Base-by-base conservation (phyloP, 345 rosid species). In the Eucalyptus grandis region DNA sequence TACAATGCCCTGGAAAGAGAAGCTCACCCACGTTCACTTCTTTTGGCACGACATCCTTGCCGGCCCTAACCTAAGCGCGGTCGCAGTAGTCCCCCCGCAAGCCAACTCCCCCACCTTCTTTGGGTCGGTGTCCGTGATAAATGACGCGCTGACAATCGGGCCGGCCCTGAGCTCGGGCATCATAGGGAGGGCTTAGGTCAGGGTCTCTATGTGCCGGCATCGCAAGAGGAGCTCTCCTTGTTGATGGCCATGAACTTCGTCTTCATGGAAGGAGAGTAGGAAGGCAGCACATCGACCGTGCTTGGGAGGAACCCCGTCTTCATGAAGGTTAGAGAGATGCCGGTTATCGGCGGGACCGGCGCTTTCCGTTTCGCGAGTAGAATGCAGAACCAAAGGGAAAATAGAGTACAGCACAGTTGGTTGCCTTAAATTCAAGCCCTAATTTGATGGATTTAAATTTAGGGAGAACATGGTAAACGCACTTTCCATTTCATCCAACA, bases 201-300 rank as follows among this genome's bases (percentile, higher is more conserved):
- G 27, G 82, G 82, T 5, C 46, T 37, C 46, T 72, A 11, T 72
- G 13, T 12, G 16, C 51, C 40, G 22, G 89, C 92, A 14, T 37
- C 89, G 6, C 90, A 89, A 40, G n/a, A 88, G 81, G 90, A 89
- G 43, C 2, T 88, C 14, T 86, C 90, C 16, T 14, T 88, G 26
- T 56, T 91, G 6, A 89, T 88, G 92, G 90, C 89, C 60, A 86
- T 87, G 91, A 89, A 86, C 58, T 89, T 91, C 9, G 90, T 44
- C 56, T 91, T 89, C 72, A 37, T 50, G 26, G 91, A 89, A 88
- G 92, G 92, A 6, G 81, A 89, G 90, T 88, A 88, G 49, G 80
- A 91, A 7, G 92, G 92, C 1, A 91, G 92, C 86, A 89, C 90
- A 46, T 44, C 58, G 11, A 90, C 91, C 5, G 81, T 90, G 47